Conservation (phyloP, 371 early-diverging fungal species). For the Apophysomyces variabilis region DNA sequence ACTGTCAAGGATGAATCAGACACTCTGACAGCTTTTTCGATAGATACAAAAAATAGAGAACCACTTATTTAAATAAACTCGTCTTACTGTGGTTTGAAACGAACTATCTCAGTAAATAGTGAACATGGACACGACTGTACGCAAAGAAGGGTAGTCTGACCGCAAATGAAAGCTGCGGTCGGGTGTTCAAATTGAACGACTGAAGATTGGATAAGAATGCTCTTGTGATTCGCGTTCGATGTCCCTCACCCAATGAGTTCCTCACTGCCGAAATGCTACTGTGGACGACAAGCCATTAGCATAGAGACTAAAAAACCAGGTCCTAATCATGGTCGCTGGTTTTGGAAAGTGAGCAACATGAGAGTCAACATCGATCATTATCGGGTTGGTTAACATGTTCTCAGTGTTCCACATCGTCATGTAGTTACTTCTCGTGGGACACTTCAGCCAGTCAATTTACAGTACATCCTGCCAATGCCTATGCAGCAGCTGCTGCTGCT, state of each 20-base stretch:
- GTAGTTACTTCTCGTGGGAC: constrained; percentile 44
- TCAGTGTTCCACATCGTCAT: constrained; percentile 36
- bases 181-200: no score
- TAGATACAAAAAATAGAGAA: no score
- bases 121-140: no score
- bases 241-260: background rate
- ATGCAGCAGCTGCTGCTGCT: constrained; percentile 13
- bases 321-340: constrained; percentile 38
- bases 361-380: constrained; percentile 2
- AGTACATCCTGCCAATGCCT: constrained; percentile 25
- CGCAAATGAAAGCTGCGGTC: no score
- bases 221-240: no score
- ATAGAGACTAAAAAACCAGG: constrained; percentile 11
- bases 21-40: no score
- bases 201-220: no score
- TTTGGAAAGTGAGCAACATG: constrained; percentile 30
- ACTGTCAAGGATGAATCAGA: no score
- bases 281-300: constrained; percentile 7
- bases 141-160: no score
- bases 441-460: constrained; percentile 27
- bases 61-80: no score
- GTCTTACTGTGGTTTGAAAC: no score
- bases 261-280: background rate
- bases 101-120: no score
- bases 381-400: background rate